Conservation (phyloP, 1,139 yeast species). For the Candida pseudoviswanathii region DNA sequence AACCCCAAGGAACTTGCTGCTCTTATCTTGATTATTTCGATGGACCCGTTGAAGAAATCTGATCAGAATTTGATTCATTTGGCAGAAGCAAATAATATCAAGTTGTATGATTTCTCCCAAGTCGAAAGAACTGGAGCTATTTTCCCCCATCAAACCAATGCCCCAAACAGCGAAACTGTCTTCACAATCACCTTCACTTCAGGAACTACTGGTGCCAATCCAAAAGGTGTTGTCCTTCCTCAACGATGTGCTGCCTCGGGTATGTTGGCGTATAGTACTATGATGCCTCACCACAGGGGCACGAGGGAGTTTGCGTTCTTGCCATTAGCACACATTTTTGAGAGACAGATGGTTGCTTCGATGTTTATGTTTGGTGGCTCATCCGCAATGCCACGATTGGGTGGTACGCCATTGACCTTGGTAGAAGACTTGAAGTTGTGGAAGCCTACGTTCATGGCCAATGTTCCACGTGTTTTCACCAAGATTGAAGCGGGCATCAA, state of each 20-base stretch:
- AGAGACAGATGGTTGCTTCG: conserved; percentile 35
- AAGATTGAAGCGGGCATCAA: conserved; percentile 58
- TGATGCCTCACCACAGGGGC: conserved; percentile 16
- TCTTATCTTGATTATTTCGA: conserved; percentile 33
- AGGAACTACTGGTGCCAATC: conserved; percentile 45
- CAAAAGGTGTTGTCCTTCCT: conserved; percentile 42
- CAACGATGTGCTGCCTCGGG: conserved; percentile 35
- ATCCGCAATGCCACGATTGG: conserved; percentile 48
- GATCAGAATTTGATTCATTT: conserved; percentile 21
- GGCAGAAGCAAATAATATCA: conserved; percentile 27
- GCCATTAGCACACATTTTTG: conserved; percentile 45
- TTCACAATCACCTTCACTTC: conserved; percentile 46
- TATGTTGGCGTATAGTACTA: conserved; percentile 9
- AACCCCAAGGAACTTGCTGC: conserved; percentile 27
- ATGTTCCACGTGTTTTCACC: conserved; percentile 70
- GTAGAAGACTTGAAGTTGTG: conserved; percentile 58
- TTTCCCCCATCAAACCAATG: conserved; percentile 25
- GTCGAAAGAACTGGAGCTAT: conserved; percentile 31
- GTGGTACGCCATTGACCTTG: conserved; percentile 46
- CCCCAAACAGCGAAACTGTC: conserved; percentile 32
- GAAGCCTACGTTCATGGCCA: conserved; percentile 54
- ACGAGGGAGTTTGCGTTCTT: conserved; percentile 27
- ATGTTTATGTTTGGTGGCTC: conserved; percentile 37
- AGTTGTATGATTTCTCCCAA: conserved; percentile 34
- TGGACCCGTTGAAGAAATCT: conserved; percentile 33